These are phyloP conservation scores for Pleurotus platypus DNA, from an alignment of 768 basidiomycete species.

Conservation along the genomic window DNA sequence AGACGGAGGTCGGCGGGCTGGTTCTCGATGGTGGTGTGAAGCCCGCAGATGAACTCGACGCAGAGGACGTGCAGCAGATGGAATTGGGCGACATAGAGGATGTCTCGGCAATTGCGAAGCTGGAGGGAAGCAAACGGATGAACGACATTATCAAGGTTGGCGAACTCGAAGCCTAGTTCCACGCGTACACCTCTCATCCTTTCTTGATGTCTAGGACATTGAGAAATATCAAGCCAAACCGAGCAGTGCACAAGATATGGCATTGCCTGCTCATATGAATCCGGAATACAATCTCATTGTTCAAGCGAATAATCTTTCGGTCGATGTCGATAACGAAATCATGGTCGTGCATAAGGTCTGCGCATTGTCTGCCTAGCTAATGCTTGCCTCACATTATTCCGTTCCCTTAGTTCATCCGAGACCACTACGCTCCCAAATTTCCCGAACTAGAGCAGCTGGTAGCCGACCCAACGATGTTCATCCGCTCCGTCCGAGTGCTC, in stretches of 20 bases:
- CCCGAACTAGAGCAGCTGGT: conserved; percentile 97
- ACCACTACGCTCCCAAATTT: conserved; percentile 93
- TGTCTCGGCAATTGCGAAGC: conserved; percentile 83
- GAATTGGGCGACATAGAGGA: conserved; percentile 83
- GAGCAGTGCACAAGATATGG: conserved; percentile 73
- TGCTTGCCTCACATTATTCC: conserved; percentile 10
- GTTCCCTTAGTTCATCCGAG: conserved; percentile 81
- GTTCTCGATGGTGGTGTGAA: conserved; percentile 84
- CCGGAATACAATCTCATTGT: conserved; percentile 97
- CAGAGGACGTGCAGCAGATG: conserved; percentile 93
- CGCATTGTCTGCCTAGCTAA: conserved; percentile 4
- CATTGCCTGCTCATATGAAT: conserved; percentile 80
- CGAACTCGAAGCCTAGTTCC: background rate
- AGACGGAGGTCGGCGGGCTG: conserved; percentile 49
- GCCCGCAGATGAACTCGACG: conserved; percentile 95
- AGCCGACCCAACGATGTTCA: conserved; percentile 87
- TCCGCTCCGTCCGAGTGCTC: conserved; percentile 83
- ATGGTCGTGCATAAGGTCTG: conserved; percentile 91
- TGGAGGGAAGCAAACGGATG: conserved; percentile 87
- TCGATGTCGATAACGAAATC: conserved; percentile 98
- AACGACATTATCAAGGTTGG: conserved; percentile 77
- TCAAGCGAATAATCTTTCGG: conserved; percentile 94
- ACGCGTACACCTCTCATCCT: background rate
- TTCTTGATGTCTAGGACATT: conserved; percentile 61
- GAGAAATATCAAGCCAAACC: conserved; percentile 81